Base-by-base conservation (phyloP, 192 early-diverging fungal genomes). In the Rhizoclosmatium sp. region DNA sequence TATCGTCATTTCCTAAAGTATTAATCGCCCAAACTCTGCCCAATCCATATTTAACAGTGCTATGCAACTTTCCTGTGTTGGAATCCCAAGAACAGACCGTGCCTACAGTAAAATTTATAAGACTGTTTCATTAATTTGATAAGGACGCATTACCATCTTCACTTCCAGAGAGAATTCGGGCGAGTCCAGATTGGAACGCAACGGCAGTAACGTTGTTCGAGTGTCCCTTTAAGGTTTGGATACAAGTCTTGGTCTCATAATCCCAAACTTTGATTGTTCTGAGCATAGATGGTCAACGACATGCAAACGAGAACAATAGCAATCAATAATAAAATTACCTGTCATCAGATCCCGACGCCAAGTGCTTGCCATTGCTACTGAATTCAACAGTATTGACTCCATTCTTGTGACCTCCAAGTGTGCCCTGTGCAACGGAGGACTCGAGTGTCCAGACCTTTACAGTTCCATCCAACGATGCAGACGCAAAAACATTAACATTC, bases 171-270 rank as follows among this genome's bases (percentile, higher is more conserved):
- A 99, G 84, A 61, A 99, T 98, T 72, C 99, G 96, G 45, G 98
- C 97, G 56, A 99, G 87, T n/a, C 93, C 92, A 1, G 98, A 97
- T 78, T 99, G 98, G 88, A 93, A 99, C 7, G 89, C 86, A 7
- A 95, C 94, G 58, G 94, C 91, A 19, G 91, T 94, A 3, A 97
- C 96, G 79, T 99, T 98, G 62, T 98, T 92, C 3, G 93, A 89
- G 83, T 99, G 98, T 4, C 98, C 98, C 84, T 99, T 96, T 65
- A 99, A 90, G 3, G 97, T 99, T 84, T 97, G 96, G 14, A 99
- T 96, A 82, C 97, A 99, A 23, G 95, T 95, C 85, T 98, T 99
- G 91, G 98, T 99, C 81, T 99, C 97, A 83, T 99, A 99, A 82
- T 99, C 98, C 98, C 98, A 99, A 47, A 99, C 92, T 74, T 98